phyloP scores from a whole-genome alignment of 1,284 basidiomycete species.

The Amylostereum areolatum region DNA sequence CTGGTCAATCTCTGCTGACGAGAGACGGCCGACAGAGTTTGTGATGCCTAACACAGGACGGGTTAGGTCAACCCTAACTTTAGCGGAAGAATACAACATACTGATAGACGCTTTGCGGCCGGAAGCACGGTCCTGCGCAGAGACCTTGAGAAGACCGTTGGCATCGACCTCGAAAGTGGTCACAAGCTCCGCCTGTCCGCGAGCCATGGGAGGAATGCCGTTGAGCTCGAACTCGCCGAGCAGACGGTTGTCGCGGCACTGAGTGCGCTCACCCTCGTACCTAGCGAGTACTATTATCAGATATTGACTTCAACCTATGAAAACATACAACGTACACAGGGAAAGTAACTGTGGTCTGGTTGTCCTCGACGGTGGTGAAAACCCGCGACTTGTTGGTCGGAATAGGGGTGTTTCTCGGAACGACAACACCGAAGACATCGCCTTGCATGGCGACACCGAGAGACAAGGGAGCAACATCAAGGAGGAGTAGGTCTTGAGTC shows the following conservation, averaged over 20 bases:
- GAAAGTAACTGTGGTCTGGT: conserved; percentile 97
- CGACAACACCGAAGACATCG: conserved; percentile 94
- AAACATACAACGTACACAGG: conserved; percentile 61
- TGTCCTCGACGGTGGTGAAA: conserved; percentile 98
- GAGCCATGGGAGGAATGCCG: conserved; percentile 94
- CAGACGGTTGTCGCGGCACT: conserved; percentile 94
- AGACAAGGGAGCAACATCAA: conserved; percentile 94
- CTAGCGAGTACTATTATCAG: conserved; percentile 25
- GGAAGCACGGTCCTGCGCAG: conserved; percentile 90
- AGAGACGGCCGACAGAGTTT: conserved; percentile 95
- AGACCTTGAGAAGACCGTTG: conserved; percentile 94
- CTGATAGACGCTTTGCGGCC: conserved; percentile 96
- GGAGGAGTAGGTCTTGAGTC: conserved; percentile 90
- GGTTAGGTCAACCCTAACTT: conserved; percentile 5
- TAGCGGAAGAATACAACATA: conserved; percentile 31
- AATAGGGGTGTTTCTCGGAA: conserved; percentile 96
- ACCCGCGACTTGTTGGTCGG: conserved; percentile 95
- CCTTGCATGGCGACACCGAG: conserved; percentile 99
- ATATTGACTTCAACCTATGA: background rate
- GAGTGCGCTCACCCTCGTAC: conserved; percentile 96
- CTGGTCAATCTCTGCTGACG: conserved; percentile 90
- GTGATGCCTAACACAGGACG: conserved; percentile 61
- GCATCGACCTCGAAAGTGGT: conserved; percentile 97
- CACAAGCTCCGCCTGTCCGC: conserved; percentile 93
- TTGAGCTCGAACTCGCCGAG: conserved; percentile 97